Evolutionary conservation across 2,329 filamentous ascomycete genomes (phyloP).

Genomic region (Talaromyces marneffei): DNA sequence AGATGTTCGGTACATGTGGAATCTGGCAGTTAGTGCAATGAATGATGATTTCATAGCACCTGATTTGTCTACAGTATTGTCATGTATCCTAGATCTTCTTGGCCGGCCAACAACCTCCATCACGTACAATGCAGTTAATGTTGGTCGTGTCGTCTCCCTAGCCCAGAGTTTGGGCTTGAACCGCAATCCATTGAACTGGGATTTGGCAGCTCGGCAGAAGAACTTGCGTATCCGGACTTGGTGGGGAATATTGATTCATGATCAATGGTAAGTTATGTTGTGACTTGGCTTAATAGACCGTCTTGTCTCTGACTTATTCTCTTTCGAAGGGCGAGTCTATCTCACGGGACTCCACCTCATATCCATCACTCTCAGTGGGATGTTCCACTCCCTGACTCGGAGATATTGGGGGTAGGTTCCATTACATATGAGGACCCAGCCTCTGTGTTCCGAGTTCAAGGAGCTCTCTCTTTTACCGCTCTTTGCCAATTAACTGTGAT

Average conservation of each 20-base stretch:
- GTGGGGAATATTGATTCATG: slow-evolving; percentile 51
- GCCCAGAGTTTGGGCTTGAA: slow-evolving; percentile 52
- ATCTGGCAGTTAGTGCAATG: slow-evolving; percentile 48
- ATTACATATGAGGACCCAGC: slow-evolving; percentile 9
- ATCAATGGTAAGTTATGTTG: slow-evolving; percentile 43
- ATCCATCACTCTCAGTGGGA: slow-evolving; percentile 42
- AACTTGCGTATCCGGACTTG: slow-evolving; percentile 47
- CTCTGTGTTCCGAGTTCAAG: slow-evolving; percentile 11
- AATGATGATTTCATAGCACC: slow-evolving; percentile 50
- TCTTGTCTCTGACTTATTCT: slow-evolving; percentile 7
- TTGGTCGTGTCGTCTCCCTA: slow-evolving; percentile 47
- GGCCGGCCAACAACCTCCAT: slow-evolving; percentile 50
- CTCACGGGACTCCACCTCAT: slow-evolving; percentile 47
- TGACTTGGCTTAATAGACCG: neutral
- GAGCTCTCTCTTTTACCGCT: slow-evolving; percentile 37
- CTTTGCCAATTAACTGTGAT: slow-evolving; percentile 41
- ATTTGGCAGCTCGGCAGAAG: slow-evolving; percentile 46
- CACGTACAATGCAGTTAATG: slow-evolving; percentile 46
- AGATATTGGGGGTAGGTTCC: slow-evolving; percentile 24
- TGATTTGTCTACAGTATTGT: slow-evolving; percentile 47
- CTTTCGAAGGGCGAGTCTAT: slow-evolving; percentile 46
- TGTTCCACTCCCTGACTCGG: slow-evolving; percentile 32
- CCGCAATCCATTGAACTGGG: slow-evolving; percentile 47
- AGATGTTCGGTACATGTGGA: slow-evolving; percentile 52
- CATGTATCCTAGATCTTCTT: slow-evolving; percentile 48